A percentile compares a stretch with the other conserved stretches of the same genome.
phyloP scores from a whole-genome alignment of 2,329 filamentous ascomycete species.

The Ophiostoma tasmaniense region DNA sequence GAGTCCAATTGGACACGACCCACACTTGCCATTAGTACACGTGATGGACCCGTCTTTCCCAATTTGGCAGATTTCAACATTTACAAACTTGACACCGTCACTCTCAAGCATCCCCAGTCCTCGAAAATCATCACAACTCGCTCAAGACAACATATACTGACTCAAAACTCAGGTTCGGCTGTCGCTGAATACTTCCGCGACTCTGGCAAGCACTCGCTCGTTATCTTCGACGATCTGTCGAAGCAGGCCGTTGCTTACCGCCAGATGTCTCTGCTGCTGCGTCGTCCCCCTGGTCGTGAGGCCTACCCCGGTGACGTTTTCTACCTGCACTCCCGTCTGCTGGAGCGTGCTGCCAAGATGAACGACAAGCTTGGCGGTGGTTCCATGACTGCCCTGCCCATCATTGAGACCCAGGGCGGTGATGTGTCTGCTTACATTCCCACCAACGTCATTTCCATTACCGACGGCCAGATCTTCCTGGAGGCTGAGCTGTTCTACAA shows the following conservation, averaged over 20 bases:
- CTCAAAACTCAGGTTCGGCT: slow-evolving; percentile 8
- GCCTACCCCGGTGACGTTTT: slow-evolving; percentile 98
- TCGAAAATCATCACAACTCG: not conserved
- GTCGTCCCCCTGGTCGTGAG: slow-evolving; percentile 97
- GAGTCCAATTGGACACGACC: not conserved
- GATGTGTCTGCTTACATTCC: slow-evolving; percentile 99
- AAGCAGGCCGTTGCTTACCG: slow-evolving; percentile 98
- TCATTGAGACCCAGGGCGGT: slow-evolving; percentile 99
- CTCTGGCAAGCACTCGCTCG: slow-evolving; percentile 76
- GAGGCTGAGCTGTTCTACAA: slow-evolving; percentile 99
- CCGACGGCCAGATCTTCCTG: slow-evolving; percentile 99
- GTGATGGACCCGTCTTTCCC: not conserved
- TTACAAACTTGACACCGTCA: not conserved
- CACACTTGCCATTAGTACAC: not conserved
- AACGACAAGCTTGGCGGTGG: slow-evolving; percentile 90
- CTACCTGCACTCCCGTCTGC: slow-evolving; percentile 98
- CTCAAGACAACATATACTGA: not conserved
- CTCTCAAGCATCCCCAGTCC: not conserved
- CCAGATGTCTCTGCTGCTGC: slow-evolving; percentile 97
- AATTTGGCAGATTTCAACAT: not conserved
- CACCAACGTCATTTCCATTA: slow-evolving; percentile 99
- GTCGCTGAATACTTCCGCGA: slow-evolving; percentile 64
- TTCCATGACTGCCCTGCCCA: slow-evolving; percentile 90
- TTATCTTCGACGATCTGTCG: slow-evolving; percentile 90
- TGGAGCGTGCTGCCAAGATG: slow-evolving; percentile 99